Percentiles rank a stretch among this genome's conserved stretches.
phyloP scores from a whole-genome alignment of 2,329 filamentous ascomycete species.

The Metarhizium brunneum region DNA sequence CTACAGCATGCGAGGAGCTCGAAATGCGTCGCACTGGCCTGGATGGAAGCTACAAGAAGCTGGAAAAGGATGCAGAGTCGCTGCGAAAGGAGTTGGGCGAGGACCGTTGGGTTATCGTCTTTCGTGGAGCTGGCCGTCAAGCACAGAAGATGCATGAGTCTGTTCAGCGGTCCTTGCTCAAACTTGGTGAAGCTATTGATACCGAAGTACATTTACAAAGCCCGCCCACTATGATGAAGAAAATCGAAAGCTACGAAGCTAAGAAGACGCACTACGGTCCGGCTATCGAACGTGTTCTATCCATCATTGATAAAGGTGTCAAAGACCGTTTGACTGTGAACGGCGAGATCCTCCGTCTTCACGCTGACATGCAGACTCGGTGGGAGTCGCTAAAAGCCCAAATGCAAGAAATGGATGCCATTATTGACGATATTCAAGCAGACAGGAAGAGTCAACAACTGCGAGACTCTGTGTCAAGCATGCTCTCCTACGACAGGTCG shows the following conservation, averaged over 20 bases:
- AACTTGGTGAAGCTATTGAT: slow-evolving; percentile 74
- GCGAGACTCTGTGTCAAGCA: slow-evolving; percentile 86
- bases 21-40: slow-evolving; percentile 64
- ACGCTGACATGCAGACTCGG: slow-evolving; percentile 75
- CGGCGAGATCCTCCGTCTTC: slow-evolving; percentile 81
- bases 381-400: slow-evolving; percentile 69
- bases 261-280: slow-evolving; percentile 93
- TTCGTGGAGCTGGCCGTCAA: slow-evolving; percentile 83
- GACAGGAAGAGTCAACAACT: slow-evolving; percentile 63
- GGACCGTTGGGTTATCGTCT: slow-evolving; percentile 92
- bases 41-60: slow-evolving; percentile 77
- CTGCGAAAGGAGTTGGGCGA: slow-evolving; percentile 85
- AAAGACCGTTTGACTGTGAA: slow-evolving; percentile 93
- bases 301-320: slow-evolving; percentile 92
- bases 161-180: slow-evolving; percentile 75
- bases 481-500: slow-evolving; percentile 75
- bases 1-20: slow-evolving; percentile 83
- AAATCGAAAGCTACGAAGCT: slow-evolving; percentile 85
- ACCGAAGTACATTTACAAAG: slow-evolving; percentile 65
- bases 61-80: slow-evolving; percentile 84
- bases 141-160: slow-evolving; percentile 97
- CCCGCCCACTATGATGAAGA: slow-evolving; percentile 62
- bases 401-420: slow-evolving; percentile 66
- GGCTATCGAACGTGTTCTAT: slow-evolving; percentile 81
- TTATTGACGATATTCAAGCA: slow-evolving; percentile 62